Evolutionary conservation across 495 filamentous ascomycete species (phyloP).

Genomic region (Talaromyces proteolyticus): DNA sequence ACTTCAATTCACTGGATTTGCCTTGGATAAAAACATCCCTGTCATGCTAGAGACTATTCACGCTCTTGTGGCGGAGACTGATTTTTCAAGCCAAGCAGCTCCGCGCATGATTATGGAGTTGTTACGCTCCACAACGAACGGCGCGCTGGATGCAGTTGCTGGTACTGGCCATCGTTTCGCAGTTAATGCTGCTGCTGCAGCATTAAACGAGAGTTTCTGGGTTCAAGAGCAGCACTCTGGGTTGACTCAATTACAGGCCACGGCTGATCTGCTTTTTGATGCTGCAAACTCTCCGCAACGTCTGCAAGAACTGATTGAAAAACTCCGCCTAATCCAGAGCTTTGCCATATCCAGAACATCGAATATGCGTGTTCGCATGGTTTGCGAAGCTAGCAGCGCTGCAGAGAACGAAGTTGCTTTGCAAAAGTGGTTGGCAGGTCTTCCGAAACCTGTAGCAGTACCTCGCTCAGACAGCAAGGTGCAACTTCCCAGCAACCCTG

Average conservation of each 20-base stretch:
- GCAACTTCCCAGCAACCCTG: constrained; percentile 29
- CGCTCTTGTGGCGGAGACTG: constrained; percentile 74
- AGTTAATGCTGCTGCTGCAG: constrained; percentile 72
- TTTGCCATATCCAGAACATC: constrained; percentile 57
- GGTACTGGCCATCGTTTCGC: constrained; percentile 83
- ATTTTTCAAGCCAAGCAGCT: constrained; percentile 78
- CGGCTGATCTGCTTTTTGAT: constrained; percentile 52
- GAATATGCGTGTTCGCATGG: constrained; percentile 72
- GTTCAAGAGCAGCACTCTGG: constrained; percentile 78
- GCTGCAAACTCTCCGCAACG: constrained; percentile 53
- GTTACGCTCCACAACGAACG: constrained; percentile 75
- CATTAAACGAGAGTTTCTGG: constrained; percentile 62
- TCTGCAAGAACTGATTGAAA: constrained; percentile 69
- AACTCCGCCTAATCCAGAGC: constrained; percentile 80
- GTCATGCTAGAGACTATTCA: constrained; percentile 86
- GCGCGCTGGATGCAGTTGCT: constrained; percentile 86
- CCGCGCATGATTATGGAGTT: constrained; percentile 79
- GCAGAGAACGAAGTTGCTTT: constrained; percentile 67
- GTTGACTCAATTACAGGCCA: constrained; percentile 82
- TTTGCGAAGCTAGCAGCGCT: constrained; percentile 69
- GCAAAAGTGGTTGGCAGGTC: constrained; percentile 58
- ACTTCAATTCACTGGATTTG: constrained; percentile 73
- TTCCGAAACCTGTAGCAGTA: constrained; percentile 37
- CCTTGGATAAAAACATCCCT: constrained; percentile 80
- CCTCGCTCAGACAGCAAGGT: constrained; percentile 18